Base-by-base conservation (phyloP, 2,329 filamentous ascomycete species). In the Fusarium anthophilum region DNA sequence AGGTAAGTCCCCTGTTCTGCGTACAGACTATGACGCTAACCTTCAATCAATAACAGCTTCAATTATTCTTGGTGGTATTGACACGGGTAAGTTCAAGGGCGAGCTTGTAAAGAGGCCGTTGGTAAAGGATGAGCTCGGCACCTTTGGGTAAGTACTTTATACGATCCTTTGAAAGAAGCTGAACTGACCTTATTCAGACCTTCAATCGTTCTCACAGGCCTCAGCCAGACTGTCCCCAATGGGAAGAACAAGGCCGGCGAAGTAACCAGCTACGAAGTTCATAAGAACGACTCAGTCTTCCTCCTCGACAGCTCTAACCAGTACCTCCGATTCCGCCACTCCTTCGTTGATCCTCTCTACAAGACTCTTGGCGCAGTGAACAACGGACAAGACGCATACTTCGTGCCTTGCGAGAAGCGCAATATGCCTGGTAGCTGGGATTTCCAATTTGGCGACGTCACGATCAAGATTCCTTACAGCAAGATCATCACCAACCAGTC, bases 151-250 rank as follows among this genome's bases (percentile, higher is more conserved):
- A 54, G 50, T 11, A 13, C 3, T 39, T 20, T 5, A 22, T 1
- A 22, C 12, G 6, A 13, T 8, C 20, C 7, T 8, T 6, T 0
- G 12, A 3, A 1, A 13, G 38, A 22, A 22, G 2, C 1, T 14
- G 12, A 22, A 3, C 38, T 39, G 13, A 41, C 12, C 38, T 41
- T 17, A 17, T 10, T 9, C 6, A 54, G 51, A 39, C 51, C 51
- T 7, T 54, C 51, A 17, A 54, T 54, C 1, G 51, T 28, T 39
- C 51, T 54, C 35, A 54, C 35, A 13, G 35, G 51, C 5, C 51
- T 54, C 3, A 4, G 3, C 3, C 51, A 54, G n/a, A 54, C 51
- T n/a, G 18, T 18, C 2, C 51, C 35, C 10, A n/a, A 18, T 5
- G 51, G 51, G 2, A 54, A 54, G 35, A 54, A 54, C 14, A 3